Evolutionary conservation across 306 rosid genomes (phyloP), one percentile per base, ranked within the genome.

Genomic region (Gleditsia sinensis): DNA sequence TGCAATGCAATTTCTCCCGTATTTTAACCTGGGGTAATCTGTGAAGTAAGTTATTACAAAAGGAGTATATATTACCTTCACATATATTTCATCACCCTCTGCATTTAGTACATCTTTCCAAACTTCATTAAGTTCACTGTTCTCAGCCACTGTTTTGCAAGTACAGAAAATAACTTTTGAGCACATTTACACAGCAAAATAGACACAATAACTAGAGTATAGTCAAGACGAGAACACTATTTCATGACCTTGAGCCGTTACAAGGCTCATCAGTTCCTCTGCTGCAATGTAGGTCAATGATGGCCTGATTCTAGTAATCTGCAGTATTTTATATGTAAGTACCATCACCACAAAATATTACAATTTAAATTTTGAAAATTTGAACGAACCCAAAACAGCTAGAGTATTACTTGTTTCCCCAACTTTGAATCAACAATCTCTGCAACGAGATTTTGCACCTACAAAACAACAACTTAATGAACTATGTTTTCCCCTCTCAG

Each of bases 221-320:
- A 61, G 25, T 13, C 39, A 51, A 74, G 62, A 82, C 43, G 65
- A 64, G 74, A 65, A 25, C 55, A 69, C 60, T 48, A 54, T 42
- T 49, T 39, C 32, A 78, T 75, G 81, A 95, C 98, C 99, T 90
- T 95, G 98, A 77, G 98, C 98, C 60, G 98, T 95, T 54, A 95
- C 99, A 39, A 95, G 99, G 83, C 98, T 90, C 99, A 95, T 90
- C 65, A 95, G 64, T 87, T 95, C 99, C 84, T 90, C 96, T 54
- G 97, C 87, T 20, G 99, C 93, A 63, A 95, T 79, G 75, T 90
- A 92, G 40, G 88, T 90, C 82, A 94, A 83, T 16, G 98, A 80
- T 56, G 98, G 96, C 79, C 86, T 94, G 69, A 90, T 92, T 88
- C 88, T 84, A 23, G 82, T 70, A 72, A 94, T 87, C 99, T 94